phyloP scores from a whole-genome alignment of 2,329 filamentous ascomycete genomes.

The Aspergillus quadrilineatus region DNA sequence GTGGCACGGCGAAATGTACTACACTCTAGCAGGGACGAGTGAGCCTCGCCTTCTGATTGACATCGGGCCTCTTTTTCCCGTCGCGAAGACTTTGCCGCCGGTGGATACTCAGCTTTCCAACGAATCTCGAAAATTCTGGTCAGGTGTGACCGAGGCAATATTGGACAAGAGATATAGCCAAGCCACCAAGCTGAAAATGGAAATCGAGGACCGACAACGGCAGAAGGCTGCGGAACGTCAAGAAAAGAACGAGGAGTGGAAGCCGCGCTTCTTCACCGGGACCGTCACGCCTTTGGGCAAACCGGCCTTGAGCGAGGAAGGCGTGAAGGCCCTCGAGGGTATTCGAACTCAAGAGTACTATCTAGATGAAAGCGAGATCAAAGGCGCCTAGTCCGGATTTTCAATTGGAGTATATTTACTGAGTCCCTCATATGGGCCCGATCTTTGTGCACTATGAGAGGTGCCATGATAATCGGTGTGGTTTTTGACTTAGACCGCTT shows the following conservation, averaged over 20 bases:
- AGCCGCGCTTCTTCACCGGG: slow-evolving; percentile 81
- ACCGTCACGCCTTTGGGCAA: slow-evolving; percentile 60
- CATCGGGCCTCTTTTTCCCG: slow-evolving; percentile 75
- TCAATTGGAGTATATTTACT: not conserved
- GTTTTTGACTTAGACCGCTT: not conserved
- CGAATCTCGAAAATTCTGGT: slow-evolving; percentile 87
- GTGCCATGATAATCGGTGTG: not conserved
- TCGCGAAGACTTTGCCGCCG: slow-evolving; percentile 76
- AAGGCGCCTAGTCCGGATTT: slow-evolving; percentile 31
- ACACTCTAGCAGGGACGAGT: slow-evolving; percentile 49
- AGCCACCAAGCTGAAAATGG: slow-evolving; percentile 83
- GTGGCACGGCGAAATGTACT: slow-evolving; percentile 74
- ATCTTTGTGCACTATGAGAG: slow-evolving; percentile 27
- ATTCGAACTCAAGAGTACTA: slow-evolving; percentile 54
- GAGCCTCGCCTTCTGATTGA: slow-evolving; percentile 76
- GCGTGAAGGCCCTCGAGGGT: slow-evolving; percentile 56
- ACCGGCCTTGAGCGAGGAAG: slow-evolving; percentile 63
- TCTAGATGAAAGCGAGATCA: slow-evolving; percentile 43
- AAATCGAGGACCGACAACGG: slow-evolving; percentile 86
- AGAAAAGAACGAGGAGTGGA: slow-evolving; percentile 66
- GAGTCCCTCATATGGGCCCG: slow-evolving; percentile 6
- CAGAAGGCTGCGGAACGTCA: slow-evolving; percentile 80
- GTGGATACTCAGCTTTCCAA: slow-evolving; percentile 77
- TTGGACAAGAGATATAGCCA: slow-evolving; percentile 75
- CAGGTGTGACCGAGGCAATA: slow-evolving; percentile 83